Evolutionary conservation across 2,329 filamentous ascomycete genomes (phyloP).

Genomic region (Dryadomyces quercus-mongolicae): DNA sequence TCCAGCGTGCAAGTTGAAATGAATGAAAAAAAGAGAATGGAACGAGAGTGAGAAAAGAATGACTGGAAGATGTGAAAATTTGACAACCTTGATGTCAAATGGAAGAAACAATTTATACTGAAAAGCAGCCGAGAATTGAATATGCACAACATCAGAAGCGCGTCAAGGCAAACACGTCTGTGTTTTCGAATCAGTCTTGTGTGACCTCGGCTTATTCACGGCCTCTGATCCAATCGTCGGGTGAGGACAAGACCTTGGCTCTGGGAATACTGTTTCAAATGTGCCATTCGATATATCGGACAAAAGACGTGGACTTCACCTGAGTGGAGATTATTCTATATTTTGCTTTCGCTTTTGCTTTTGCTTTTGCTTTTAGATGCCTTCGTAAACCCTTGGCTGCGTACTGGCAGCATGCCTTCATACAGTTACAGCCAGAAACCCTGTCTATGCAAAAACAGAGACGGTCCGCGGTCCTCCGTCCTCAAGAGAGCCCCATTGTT

Average conservation of each 20-base stretch:
- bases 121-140: not conserved
- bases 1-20: not conserved
- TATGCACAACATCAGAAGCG: not conserved
- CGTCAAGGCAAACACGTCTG: too few species aligned
- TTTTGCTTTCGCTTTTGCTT: not conserved
- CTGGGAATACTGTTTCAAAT: too few species aligned
- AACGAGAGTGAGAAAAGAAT: not conserved
- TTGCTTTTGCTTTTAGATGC: not conserved
- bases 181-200: too few species aligned
- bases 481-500: too few species aligned
- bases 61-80: not conserved
- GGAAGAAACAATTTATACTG: not conserved
- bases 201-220: too few species aligned
- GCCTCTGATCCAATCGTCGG: too few species aligned
- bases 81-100: not conserved
- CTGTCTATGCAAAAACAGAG: not conserved
- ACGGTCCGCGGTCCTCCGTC: not conserved
- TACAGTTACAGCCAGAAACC: not conserved
- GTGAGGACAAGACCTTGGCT: too few species aligned
- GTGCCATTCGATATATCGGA: too few species aligned
- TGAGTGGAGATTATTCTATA: constrained; percentile 3
- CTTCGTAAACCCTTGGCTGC: not conserved
- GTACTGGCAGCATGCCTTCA: not conserved
- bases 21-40: not conserved
- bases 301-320: not conserved